Percentiles rank a stretch among this genome's conserved stretches.
Conservation (phyloP, 2,329 filamentous ascomycete genomes). For the Talaromyces sp. region DNA sequence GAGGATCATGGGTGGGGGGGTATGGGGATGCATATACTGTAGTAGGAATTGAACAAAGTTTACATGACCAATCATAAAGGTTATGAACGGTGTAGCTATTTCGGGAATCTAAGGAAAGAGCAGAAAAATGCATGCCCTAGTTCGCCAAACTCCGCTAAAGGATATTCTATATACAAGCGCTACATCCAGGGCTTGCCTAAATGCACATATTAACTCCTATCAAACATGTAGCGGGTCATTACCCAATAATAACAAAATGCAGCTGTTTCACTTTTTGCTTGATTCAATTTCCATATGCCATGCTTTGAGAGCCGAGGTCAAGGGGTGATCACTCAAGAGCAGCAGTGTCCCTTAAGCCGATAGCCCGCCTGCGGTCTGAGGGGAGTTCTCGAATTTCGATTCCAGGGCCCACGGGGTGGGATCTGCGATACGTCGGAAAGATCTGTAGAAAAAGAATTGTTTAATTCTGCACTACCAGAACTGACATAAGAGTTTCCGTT, state of each 20-base stretch:
- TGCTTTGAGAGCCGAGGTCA: not conserved
- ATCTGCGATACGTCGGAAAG: constrained; percentile 63
- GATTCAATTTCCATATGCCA: not conserved
- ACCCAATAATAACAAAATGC: constrained; percentile 17
- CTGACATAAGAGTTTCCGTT: not conserved
- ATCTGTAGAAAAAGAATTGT: constrained; percentile 44
- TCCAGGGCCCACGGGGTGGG: constrained; percentile 74
- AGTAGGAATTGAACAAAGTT: not conserved
- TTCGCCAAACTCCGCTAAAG: constrained; percentile 34
- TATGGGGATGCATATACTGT: no score
- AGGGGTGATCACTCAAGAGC: not conserved
- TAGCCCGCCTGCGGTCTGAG: constrained; percentile 54
- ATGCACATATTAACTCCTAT: constrained; percentile 19
- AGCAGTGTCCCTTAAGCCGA: constrained; percentile 66
- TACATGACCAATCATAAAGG: not conserved
- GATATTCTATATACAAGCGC: constrained; percentile 39
- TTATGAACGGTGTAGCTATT: not conserved
- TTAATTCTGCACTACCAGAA: not conserved
- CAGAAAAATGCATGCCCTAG: constrained; percentile 14
- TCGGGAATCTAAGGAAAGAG: not conserved
- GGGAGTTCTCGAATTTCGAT: constrained; percentile 76
- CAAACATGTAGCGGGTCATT: constrained; percentile 23
- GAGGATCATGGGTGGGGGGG: not conserved
- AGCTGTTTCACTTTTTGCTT: not conserved
- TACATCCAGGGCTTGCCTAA: constrained; percentile 8